These are phyloP conservation scores for Rhazya stricta DNA, from an alignment of 257 asterid genomes.

Conservation along the genomic window DNA sequence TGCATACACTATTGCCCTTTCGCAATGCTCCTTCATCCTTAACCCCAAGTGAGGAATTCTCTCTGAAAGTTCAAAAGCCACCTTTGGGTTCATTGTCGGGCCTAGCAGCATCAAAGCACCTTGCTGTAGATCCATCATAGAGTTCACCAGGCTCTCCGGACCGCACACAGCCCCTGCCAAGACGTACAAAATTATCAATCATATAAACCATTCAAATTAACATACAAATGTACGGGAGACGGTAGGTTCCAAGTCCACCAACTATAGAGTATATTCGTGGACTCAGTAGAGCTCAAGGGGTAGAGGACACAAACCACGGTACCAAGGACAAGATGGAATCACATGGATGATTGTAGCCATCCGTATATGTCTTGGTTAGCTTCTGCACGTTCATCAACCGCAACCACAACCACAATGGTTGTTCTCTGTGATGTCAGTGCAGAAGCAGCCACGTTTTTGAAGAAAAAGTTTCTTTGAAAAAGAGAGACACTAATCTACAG, in stretches of 20 bases:
- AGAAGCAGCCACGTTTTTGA: slow-evolving; percentile 10
- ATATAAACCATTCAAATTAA: too few species aligned
- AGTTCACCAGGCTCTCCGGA: slow-evolving; percentile 71
- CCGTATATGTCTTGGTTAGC: neutral
- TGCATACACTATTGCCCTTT: slow-evolving; percentile 59
- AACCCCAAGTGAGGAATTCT: slow-evolving; percentile 77
- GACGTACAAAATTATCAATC: too few species aligned
- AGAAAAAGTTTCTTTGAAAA: neutral
- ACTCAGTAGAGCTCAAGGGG: neutral
- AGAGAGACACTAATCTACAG: neutral
- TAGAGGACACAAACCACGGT: neutral
- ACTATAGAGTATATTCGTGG: neutral
- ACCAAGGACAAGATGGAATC: neutral
- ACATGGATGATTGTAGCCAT: neutral
- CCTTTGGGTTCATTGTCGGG: slow-evolving; percentile 92
- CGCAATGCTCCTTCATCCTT: slow-evolving; percentile 86
- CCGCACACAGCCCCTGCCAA: slow-evolving; percentile 93
- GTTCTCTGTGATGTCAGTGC: neutral
- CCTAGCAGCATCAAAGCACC: slow-evolving; percentile 87
- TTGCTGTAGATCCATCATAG: slow-evolving; percentile 94
- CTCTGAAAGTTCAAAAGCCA: slow-evolving; percentile 77
- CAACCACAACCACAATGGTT: neutral
- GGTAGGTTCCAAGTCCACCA: neutral
- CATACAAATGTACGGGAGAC: neutral
- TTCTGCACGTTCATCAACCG: neutral